Evolutionary conservation across 352 stramenopile genomes (phyloP).

Genomic region (Plasmopara viticola): DNA sequence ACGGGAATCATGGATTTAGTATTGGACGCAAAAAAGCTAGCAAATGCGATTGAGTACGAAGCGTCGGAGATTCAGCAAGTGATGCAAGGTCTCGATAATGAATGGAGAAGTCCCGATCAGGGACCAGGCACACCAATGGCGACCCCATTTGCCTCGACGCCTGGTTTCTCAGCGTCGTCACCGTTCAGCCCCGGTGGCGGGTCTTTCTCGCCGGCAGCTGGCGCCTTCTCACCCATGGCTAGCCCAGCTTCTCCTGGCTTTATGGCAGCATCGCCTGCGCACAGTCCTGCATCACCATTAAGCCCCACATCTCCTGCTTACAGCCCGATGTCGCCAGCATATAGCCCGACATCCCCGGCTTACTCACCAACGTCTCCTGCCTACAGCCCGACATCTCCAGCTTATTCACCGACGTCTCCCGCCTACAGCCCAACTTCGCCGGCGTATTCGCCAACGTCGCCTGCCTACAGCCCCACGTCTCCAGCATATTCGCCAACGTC

Average conservation of each 20-base stretch:
- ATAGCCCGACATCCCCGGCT: slow-evolving; percentile 55
- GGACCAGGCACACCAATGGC: slow-evolving; percentile 75
- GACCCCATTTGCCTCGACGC: slow-evolving; percentile 79
- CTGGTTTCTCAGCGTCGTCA: slow-evolving; percentile 85
- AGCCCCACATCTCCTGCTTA: slow-evolving; percentile 84
- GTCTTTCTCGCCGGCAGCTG: slow-evolving; percentile 85
- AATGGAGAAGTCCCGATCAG: slow-evolving; percentile 83
- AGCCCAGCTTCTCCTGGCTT: slow-evolving; percentile 71
- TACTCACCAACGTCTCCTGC: slow-evolving; percentile 79
- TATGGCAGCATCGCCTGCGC: slow-evolving; percentile 62
- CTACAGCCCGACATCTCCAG: slow-evolving; percentile 63
- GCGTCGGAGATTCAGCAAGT: slow-evolving; percentile 88
- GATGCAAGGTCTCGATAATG: slow-evolving; percentile 88
- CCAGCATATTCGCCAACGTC: slow-evolving; percentile 76
- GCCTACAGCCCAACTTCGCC: slow-evolving; percentile 64
- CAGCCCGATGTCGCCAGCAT: slow-evolving; percentile 44
- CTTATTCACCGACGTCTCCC: slow-evolving; percentile 84
- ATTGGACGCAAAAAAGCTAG: slow-evolving; percentile 97
- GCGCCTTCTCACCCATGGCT: slow-evolving; percentile 82
- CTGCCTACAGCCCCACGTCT: slow-evolving; percentile 61
- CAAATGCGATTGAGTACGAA: slow-evolving; percentile 96
- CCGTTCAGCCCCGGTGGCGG: slow-evolving; percentile 61
- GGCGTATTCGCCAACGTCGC: slow-evolving; percentile 65
- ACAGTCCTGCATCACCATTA: slow-evolving; percentile 66
- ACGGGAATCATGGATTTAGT: slow-evolving; percentile 97